These are phyloP conservation scores for Fonsecaea monophora DNA, from an alignment of 2,329 filamentous ascomycete species.

Conservation along the genomic window DNA sequence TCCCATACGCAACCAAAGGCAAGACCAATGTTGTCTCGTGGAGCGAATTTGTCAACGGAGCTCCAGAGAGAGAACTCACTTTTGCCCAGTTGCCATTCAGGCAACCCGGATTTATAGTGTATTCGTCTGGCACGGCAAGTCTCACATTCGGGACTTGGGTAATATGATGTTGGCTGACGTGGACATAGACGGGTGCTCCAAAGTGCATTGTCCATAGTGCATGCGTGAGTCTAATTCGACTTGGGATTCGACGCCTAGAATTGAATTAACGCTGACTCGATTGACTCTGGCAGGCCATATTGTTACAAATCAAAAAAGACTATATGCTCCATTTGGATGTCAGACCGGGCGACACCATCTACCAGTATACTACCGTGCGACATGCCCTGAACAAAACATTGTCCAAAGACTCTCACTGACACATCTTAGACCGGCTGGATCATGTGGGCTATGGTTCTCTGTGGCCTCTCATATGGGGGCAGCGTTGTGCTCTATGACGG, in stretches of 20 bases:
- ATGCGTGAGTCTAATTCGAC: conserved; percentile 33
- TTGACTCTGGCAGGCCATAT: conserved; percentile 16
- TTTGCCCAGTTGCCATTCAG: conserved; percentile 67
- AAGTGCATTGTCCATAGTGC: conserved; percentile 81
- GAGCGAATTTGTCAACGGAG: conserved; percentile 45
- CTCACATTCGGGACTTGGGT: background rate
- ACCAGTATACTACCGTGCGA: conserved; percentile 64
- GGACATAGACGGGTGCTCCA: conserved; percentile 69
- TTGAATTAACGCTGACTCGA: background rate
- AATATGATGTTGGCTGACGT: background rate
- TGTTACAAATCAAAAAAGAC: conserved; percentile 61
- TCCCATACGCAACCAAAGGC: too few relatives aligned
- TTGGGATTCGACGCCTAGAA: too few relatives aligned
- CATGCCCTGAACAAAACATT: background rate
- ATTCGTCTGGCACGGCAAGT: conserved; percentile 70
- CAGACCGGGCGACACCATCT: conserved; percentile 49
- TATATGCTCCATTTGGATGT: conserved; percentile 58
- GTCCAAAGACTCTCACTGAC: too few relatives aligned
- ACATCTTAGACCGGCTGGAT: conserved; percentile 72
- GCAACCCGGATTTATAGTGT: conserved; percentile 78
- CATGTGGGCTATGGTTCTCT: conserved; percentile 65
- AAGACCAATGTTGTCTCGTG: background rate
- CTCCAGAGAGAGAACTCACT: conserved; percentile 42
- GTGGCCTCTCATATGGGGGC: conserved; percentile 64
- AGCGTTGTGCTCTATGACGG: conserved; percentile 77